Evolutionary conservation across 805 yeast genomes (phyloP), one percentile per base, ranked within the genome.

Genomic region (Kazachstania africana): DNA sequence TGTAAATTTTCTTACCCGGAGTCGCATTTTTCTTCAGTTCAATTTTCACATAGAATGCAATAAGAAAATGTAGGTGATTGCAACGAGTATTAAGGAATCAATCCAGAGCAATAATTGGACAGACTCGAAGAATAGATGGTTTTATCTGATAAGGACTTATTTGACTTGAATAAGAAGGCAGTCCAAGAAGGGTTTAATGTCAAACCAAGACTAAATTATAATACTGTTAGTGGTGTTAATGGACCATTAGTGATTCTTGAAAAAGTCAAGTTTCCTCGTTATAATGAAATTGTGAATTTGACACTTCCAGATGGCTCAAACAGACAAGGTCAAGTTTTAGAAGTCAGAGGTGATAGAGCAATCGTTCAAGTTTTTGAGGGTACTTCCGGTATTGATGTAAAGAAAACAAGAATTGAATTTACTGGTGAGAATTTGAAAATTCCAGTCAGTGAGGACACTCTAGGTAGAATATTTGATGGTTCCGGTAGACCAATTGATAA

Each of bases 281-380:
- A 72, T 65, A 85, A 88, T 53, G 99, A 91, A 64, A 91, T 91
- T 65, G 99, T 91, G 53, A 82, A 87, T 60, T 70, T 91, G 53
- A 93, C 98, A 8, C 69, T 91, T 38, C 98, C 98, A 29, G 98
- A 93, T 57, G 98, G 99, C 8, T 62, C 91, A 14, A 64, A 67
- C 31, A 81, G 98, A 63, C 94, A 94, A 36, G 99, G 99, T 53
- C 97, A 91, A 63, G 99, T 91, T 16, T 72, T 91, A 53, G 99
- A 91, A 65, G 97, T 93, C 37, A 79, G 93, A 63, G 98, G 98
- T 40, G 75, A 81, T 50, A 79, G 91, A 57, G 99, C 99, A 34
- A 75, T 91, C 59, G 99, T 91, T 32, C 99, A 91, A 70, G 99
- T 91, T 31, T 91, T 91, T 56, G 97, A 91, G 66, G 99, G 99